Evolutionary conservation across 495 filamentous ascomycete species (phyloP), one percentile per base, ranked within the genome.

Genomic region (Lasiosphaeria ovina): DNA sequence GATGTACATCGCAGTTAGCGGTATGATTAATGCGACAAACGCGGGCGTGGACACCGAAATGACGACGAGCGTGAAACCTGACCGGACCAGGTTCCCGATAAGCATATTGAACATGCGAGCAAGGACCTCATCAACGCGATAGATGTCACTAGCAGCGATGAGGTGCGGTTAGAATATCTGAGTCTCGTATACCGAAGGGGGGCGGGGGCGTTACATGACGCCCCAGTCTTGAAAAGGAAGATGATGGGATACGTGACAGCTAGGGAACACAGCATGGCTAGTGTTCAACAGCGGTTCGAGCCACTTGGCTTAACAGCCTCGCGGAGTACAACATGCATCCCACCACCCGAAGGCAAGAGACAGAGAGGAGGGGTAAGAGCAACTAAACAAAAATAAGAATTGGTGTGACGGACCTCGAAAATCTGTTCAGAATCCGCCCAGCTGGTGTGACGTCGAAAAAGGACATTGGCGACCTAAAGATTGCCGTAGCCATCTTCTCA

Each of bases 381-480:
- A 35, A 45, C 35, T 8, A 35, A 49, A 9, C 17, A 48, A 51
- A 58, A 17, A 31, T 51, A 53, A 47, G 42, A 47, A 38, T 48
- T 49, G 49, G 59, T 8, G 48, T 48, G 54, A 33, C 83, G 62
- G 71, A 89, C 86, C 89, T 96, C 4, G 93, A 98, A 71, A 99
- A 99, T 51, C 95, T 83, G 70, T 99, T 99, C 45, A 99, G 80
- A 66, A 99, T 97, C 17, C 95, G 86, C 16, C 95, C 95, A 58
- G 93, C 91, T n/a, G 94, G 94, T 3, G 94, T 99, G 10, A 93
- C 97, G 73, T 99, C 95, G 65, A 99, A 99, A 75, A 99, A 99
- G 66, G 84, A 92, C 95, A 99, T 99, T 32, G 95, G 95, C 14
- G 92, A 94, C 69, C 94, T 86, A 80, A 99, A 99, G 66, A 98